Evolutionary conservation across 2,329 filamentous ascomycete species (phyloP), one percentile per base, ranked within the genome.

Genomic region (Sporothrix mexicana): DNA sequence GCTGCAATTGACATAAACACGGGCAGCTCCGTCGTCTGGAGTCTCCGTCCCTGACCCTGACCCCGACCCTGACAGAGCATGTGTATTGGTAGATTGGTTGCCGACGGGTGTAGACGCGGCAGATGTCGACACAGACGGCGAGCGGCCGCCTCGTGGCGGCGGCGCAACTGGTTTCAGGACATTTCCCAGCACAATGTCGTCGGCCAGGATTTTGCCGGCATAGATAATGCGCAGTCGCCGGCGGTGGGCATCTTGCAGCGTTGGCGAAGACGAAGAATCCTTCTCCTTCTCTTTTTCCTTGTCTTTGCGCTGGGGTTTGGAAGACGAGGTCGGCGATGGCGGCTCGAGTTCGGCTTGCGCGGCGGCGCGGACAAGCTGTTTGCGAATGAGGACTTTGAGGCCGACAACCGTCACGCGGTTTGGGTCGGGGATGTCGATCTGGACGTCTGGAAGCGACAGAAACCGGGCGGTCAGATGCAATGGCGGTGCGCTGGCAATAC

Each of bases 1-100:
- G 75, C 93, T 95, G 86, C 95, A 98, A 84, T 97, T 97, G 74
- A 98, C 91, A 81, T 97, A 98, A 78, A 97, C 88, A 61, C 92
- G 87, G 80, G 86, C 85, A 45, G 85, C 86, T 5, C 45, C 66
- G 30, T 53, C 49, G 30, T 57, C 12, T 17, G 57, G 66, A 4
- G 67, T 61, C 5, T 62, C n/a, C 3, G 57, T 25, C 8, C 55
- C 64, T 10, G n/a, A 23, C 17, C 45, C 53, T 12, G 69, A 36
- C 30, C 30, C 30, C 30, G 30, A 36, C 30, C 30, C 30, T 36
- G 2, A 5, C 3, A 5, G 30, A 36, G 2, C 30, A 5, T 36
- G n/a, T 13, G 69, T 17, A 20, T 62, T 49, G 13, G 55, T 53
- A 3, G 25, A 47, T 13, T 43, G 64, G 62, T 71, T 71, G 73